These are phyloP conservation scores for Epichloe bromicola DNA, from an alignment of 2,329 filamentous ascomycete species.

Conservation along the genomic window DNA sequence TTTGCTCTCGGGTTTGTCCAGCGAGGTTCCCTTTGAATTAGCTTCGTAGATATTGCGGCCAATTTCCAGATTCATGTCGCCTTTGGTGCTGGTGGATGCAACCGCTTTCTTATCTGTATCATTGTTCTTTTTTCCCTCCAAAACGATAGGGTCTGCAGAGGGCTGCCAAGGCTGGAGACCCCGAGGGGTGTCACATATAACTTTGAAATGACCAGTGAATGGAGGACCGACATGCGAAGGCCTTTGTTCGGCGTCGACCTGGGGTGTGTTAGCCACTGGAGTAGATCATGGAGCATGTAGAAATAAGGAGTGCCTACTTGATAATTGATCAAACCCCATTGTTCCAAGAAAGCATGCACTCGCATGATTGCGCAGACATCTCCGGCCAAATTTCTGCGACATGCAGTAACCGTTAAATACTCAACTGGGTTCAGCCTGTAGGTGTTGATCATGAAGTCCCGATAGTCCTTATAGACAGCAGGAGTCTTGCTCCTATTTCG, in stretches of 20 bases:
- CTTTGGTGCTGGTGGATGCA: constrained; percentile 53
- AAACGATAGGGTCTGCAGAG: constrained; percentile 56
- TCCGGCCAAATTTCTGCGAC: constrained; percentile 83
- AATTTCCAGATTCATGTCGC: constrained; percentile 81
- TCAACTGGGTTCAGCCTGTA: constrained; percentile 92
- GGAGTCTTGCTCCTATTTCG: constrained; percentile 97
- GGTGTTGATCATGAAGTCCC: constrained; percentile 99
- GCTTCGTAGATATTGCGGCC: constrained; percentile 92
- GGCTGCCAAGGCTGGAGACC: constrained; percentile 94
- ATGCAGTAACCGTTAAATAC: constrained; percentile 94
- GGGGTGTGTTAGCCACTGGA: constrained; percentile 6
- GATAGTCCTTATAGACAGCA: constrained; percentile 95
- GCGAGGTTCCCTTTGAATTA: constrained; percentile 62
- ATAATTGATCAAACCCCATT: constrained; percentile 98
- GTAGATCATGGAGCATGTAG: not conserved
- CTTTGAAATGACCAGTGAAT: constrained; percentile 93
- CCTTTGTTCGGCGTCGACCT: constrained; percentile 93
- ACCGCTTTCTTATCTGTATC: constrained; percentile 65
- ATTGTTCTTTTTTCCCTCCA: constrained; percentile 45
- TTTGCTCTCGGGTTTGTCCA: constrained; percentile 58
- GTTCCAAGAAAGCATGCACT: constrained; percentile 92
- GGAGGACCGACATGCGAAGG: constrained; percentile 92
- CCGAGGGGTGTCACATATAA: constrained; percentile 83
- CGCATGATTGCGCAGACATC: constrained; percentile 99
- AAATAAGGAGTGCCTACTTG: constrained; percentile 47